Conservation (phyloP, 805 yeast species). For the Komagataella populi region DNA sequence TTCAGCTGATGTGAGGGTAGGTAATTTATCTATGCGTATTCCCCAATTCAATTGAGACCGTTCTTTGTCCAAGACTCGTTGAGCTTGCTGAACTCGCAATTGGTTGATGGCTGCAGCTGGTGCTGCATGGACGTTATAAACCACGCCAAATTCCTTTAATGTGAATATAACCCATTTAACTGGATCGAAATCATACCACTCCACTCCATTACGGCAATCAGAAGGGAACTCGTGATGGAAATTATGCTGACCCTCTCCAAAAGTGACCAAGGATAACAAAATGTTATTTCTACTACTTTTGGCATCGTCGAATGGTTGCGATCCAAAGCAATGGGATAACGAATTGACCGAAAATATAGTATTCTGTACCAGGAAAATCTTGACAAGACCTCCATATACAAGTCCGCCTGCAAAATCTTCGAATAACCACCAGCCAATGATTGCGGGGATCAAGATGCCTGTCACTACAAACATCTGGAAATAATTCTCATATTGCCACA, state of each 20-base stretch:
- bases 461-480: constrained; percentile 35
- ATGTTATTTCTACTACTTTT: constrained; percentile 81
- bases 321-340: constrained; percentile 78
- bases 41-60: constrained; percentile 65
- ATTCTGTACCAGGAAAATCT: constrained; percentile 63
- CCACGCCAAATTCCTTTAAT: constrained; percentile 51
- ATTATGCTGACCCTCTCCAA: constrained; percentile 85
- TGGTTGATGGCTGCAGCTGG: constrained; percentile 74
- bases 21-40: constrained; percentile 79
- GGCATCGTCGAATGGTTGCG: constrained; percentile 76
- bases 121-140: constrained; percentile 62
- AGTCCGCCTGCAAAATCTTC: constrained; percentile 62
- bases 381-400: constrained; percentile 60
- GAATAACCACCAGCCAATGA: constrained; percentile 40
- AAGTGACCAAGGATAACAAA: constrained; percentile 68
- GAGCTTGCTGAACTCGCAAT: constrained; percentile 72
- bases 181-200: constrained; percentile 84
- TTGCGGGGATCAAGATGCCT: constrained; percentile 50
- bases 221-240: constrained; percentile 88
- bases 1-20: constrained; percentile 35
- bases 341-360: constrained; percentile 83
- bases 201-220: constrained; percentile 77
- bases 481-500: constrained; percentile 67
- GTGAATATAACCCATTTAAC: constrained; percentile 51
- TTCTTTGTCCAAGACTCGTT: constrained; percentile 59